Base-by-base conservation (phyloP, 176 grass and related monocot genomes). In the Paspalum vaginatum region DNA sequence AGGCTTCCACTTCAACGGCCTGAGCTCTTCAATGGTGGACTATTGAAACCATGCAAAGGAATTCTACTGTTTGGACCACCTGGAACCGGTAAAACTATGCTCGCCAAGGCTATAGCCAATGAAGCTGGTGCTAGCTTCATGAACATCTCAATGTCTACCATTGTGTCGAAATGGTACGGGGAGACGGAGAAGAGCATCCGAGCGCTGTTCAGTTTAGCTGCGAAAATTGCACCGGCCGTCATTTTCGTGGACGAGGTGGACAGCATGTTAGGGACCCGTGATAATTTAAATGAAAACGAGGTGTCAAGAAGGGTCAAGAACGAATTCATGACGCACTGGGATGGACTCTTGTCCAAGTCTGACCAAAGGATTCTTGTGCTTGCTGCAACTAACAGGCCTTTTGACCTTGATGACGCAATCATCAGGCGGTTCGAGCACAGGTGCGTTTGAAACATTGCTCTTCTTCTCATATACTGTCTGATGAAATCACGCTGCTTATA, bases 221-320 rank as follows among this genome's bases (percentile, higher is more conserved):
- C 83, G 54, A 94, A 94, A 79, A 89, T 94, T 68, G 62, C 91
- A 15, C 91, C 91, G 71, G 54, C 91, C 52, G 88, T 94, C 25
- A 94, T 94, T 72, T 94, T 94, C 40, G 79, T 94, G 46, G 91
- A 94, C 61, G 88, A 94, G 91, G 91, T 91, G 13, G 91, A 94
- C 43, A 83, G 88, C 76, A 88, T 94, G 91, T 76, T 94, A 10
- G 85, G 83, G 41, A 65, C 82, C 65, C 81, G 88, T 20, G 65
- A 76, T n/a, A 16, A 70, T 38, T 83, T 72, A 46, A 80, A 83
- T 26, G 91, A 94, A 64, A 79, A 90, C 76, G 91, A 94, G 44
- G 83, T 75, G 22, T 91, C 90, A 72, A 72, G 91, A 74, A 94
- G 85, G 79, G 86, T 94, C 12, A 94, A 94, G 83, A 94, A 88